phyloP scores from a whole-genome alignment of 306 rosid genomes.

The Chamaecrista fasciculata region DNA sequence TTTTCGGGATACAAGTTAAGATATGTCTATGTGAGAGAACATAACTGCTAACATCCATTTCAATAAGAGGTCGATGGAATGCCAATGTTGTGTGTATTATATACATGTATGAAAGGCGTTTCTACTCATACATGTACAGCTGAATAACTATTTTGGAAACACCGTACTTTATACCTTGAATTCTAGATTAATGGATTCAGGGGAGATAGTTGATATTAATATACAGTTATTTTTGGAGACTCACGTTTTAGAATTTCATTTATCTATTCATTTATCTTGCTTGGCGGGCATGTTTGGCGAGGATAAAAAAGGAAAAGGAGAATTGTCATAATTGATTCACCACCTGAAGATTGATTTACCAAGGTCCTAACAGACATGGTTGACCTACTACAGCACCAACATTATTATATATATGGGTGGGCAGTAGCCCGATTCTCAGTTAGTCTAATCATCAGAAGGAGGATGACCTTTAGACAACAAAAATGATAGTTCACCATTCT shows the following conservation, averaged over 20 bases:
- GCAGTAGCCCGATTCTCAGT: constrained; percentile 23
- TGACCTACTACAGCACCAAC: constrained; percentile 11
- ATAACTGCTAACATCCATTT: constrained; percentile 28
- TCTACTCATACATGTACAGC: constrained; percentile 41
- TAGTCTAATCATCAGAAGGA: constrained; percentile 35
- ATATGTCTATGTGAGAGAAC: constrained; percentile 23
- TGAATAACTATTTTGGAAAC: constrained; percentile 3
- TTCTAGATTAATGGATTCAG: constrained; percentile 20
- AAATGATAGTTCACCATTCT: constrained; percentile 44
- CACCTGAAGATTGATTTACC: constrained; percentile 23
- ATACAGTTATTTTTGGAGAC: constrained; percentile 11
- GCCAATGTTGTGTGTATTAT: constrained; percentile 25
- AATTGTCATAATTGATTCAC: constrained; percentile 22
- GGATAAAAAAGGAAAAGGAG: not conserved
- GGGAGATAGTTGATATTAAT: constrained; percentile 5
- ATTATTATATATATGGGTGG: not conserved
- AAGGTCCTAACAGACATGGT: constrained; percentile 12
- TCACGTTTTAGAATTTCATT: not conserved
- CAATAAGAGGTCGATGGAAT: constrained; percentile 31
- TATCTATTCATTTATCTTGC: too few relatives aligned
- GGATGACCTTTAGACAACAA: not conserved
- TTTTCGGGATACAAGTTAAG: constrained; percentile 23
- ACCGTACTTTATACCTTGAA: constrained; percentile 18
- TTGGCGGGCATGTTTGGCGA: not conserved
- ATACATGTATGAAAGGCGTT: constrained; percentile 16